Base-by-base conservation (phyloP, 768 basidiomycete species). In the Leccinum arenicola region DNA sequence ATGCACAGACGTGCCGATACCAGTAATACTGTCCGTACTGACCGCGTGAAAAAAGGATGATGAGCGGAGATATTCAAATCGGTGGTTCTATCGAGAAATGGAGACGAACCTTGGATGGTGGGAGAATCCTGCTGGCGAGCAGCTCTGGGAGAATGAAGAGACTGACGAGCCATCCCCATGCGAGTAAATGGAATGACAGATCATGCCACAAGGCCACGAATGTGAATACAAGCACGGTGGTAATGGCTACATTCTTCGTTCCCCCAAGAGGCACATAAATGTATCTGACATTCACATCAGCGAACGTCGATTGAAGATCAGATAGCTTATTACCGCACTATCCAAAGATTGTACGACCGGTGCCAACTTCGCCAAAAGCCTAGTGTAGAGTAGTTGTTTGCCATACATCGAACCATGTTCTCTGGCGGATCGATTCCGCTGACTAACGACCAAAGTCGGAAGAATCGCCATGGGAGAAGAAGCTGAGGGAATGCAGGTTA, bases 121-220 rank as follows among this genome's bases (percentile, higher is more conserved):
- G 86, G 3, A 98, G 68, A 1, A 89, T 19, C 61, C 75, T 81
- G 10, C 78, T 73, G 1, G 86, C 91, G 0, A 82, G 58, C 10
- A 97, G 66, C 74, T 98, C 96, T 0, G 95, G 96, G 6, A 94
- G 60, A 61, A 99, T 87, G 73, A 99, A 97, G 50, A 96, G 61
- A 67, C 86, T 91, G 59, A 96, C 81, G 10, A 97, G 86, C 97
- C 97, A 98, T 2, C 97, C 96, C 95, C 95, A 99, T 2, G 93
- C 87, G 2, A 99, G 79, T 5, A 98, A 81, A 25, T 81, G 80
- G 72, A 96, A 87, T 0, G 91, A 90, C 2, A 98, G 79, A 69
- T 98, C 97, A 65, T 99, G 97, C 96, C 96, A 99, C 19, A 99
- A 76, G 0, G 97, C 96, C 23, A 98, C 95, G 67, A 99, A 98